phyloP scores from a whole-genome alignment of 2,329 filamentous ascomycete species.

The Scytalidium sp. region DNA sequence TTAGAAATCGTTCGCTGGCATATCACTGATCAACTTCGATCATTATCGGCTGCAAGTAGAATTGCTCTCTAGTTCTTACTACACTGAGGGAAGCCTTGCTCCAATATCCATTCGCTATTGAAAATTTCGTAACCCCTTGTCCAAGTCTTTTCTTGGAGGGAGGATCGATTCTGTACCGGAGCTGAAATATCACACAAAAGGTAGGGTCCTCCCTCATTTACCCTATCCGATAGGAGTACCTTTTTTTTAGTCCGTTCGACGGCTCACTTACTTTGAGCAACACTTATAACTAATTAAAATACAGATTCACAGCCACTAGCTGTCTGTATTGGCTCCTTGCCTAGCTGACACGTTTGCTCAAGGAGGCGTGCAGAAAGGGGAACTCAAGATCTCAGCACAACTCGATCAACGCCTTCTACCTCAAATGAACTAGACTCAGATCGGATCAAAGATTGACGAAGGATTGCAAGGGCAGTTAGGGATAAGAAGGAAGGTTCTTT shows the following conservation, averaged over 20 bases:
- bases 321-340: background rate
- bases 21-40: background rate
- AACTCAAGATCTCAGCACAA: background rate
- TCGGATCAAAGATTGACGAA: background rate
- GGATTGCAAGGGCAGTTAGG: conserved; percentile 4
- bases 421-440: background rate
- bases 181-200: background rate
- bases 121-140: background rate
- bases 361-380: background rate
- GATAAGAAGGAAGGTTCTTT: conserved; percentile 10
- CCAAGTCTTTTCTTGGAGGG: background rate
- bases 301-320: no score
- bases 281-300: background rate
- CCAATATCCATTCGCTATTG: background rate
- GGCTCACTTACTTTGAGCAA: background rate
- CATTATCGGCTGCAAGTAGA: background rate
- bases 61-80: background rate
- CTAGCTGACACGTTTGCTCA: background rate
- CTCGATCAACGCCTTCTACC: background rate
- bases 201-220: background rate
- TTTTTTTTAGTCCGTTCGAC: background rate
- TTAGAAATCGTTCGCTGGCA: background rate
- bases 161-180: background rate
- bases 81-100: background rate
- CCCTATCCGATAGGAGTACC: background rate